Base-by-base conservation (phyloP, 2,329 filamentous ascomycete species). In the Colletotrichum higginsianum region DNA sequence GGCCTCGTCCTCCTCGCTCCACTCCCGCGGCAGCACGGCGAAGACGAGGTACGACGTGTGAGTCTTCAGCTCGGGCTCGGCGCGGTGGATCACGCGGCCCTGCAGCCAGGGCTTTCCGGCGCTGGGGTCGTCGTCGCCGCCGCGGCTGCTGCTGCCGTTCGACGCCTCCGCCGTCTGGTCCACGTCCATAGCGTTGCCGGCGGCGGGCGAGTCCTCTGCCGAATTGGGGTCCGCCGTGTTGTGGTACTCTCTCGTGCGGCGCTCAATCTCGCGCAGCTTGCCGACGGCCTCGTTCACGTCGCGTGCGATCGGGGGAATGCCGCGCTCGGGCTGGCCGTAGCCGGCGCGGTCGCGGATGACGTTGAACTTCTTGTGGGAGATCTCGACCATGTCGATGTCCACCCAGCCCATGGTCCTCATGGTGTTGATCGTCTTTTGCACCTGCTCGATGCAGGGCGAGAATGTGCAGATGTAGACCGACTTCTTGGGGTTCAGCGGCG, bases 21-120 rank as follows among this genome's bases (percentile, higher is more conserved):
- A 99, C 73, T 93, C 91, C 53, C 91, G 87, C n/a, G 96, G 96
- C 72, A 99, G 83, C 3, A 96, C 85, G 0, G 96, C 96, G 84
- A 99, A 99, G 5, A 97, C 93, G 5, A 99, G 88, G 80, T 99
- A 99, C n/a, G 93, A 96, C 0, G 96, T 99, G 82, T 99, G 96
- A 9, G 94, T 96, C 87, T 98, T 98, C 72, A 98, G 84, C 78
- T 99, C 96, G 0, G 91, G 85, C 83, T 99, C 96, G 0, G 93
- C 91, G 30, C 94, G 89, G 77, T 97, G 94, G 40, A 94, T 88
- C 50, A 98, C 78, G 38, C 90, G 89, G 1, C 96, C 96, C 73
- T 95, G 90, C 79, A 93, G 89, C 84, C 92, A 97, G 1, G 88
- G 80, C 73, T 93, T 90, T 15, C 66, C 53, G 35, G 76, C 71